These are phyloP conservation scores for Schizochytrium sp. DNA, from an alignment of 108 stramenopile genomes.

Conservation along the genomic window DNA sequence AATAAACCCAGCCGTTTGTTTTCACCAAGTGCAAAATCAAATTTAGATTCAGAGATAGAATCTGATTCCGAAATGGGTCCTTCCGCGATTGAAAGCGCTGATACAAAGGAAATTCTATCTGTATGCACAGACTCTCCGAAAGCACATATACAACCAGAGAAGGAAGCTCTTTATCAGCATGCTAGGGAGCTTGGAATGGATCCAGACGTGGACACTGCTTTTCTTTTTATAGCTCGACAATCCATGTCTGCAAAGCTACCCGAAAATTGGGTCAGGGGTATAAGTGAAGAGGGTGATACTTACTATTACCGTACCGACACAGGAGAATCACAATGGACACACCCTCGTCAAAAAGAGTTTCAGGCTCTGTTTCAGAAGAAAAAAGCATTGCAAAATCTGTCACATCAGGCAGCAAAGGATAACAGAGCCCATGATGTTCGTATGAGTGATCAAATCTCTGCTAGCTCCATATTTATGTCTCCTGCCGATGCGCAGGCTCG, in stretches of 20 bases:
- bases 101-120: background rate
- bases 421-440: no score
- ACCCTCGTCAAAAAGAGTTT: slow-evolving; percentile 6
- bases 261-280: background rate
- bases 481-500: no score
- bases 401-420: no score
- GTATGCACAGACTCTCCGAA: no score
- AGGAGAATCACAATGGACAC: slow-evolving; percentile 30
- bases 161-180: slow-evolving; percentile 11
- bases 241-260: background rate
- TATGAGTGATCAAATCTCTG: no score
- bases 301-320: slow-evolving; percentile 14
- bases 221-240: slow-evolving; percentile 7
- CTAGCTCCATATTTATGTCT: no score
- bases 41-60: background rate
- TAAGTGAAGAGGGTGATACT: background rate
- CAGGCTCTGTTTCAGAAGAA: background rate
- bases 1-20: no score
- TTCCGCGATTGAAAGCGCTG: no score
- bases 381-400: background rate
- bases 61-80: background rate
- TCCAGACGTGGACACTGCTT: background rate
- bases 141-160: background rate
- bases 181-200: slow-evolving; percentile 1
- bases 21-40: background rate